A percentile compares a stretch with the other conserved stretches of the same genome.
These are phyloP conservation scores for Candida neerlandica DNA, from an alignment of 1,139 yeast species.

Conservation along the genomic window DNA sequence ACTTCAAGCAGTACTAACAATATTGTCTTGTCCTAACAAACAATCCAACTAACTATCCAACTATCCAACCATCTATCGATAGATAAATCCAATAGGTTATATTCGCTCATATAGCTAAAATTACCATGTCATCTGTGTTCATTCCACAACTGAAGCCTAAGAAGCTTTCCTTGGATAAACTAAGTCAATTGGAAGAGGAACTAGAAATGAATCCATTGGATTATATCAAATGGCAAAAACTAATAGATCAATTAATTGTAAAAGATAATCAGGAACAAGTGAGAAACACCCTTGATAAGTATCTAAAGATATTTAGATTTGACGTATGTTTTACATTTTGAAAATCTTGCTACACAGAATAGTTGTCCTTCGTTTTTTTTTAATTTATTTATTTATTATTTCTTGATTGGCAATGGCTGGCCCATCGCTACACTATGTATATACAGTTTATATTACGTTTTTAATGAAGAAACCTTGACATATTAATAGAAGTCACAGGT, in stretches of 20 bases:
- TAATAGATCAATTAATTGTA: conserved; percentile 54
- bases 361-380: background rate
- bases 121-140: conserved; percentile 20
- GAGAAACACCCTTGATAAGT: conserved; percentile 59
- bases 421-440: background rate
- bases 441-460: conserved; percentile 1
- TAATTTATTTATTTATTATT: too few relatives aligned
- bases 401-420: conserved; percentile 1
- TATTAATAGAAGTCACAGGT: background rate
- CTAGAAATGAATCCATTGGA: conserved; percentile 60
- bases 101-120: background rate
- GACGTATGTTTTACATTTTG: conserved; percentile 31
- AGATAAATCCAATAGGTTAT: background rate
- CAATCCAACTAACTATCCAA: background rate
- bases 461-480: conserved; percentile 2
- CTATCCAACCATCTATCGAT: background rate
- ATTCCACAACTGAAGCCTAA: conserved; percentile 31
- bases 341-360: conserved; percentile 2
- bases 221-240: conserved; percentile 56
- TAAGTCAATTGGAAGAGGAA: conserved; percentile 62
- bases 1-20: background rate
- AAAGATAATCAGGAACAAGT: conserved; percentile 69
- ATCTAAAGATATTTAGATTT: conserved; percentile 65
- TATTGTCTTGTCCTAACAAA: background rate
- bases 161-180: conserved; percentile 46